Conservation (phyloP, 352 stramenopile species). For the Phytopythium cucurbitacearum region DNA sequence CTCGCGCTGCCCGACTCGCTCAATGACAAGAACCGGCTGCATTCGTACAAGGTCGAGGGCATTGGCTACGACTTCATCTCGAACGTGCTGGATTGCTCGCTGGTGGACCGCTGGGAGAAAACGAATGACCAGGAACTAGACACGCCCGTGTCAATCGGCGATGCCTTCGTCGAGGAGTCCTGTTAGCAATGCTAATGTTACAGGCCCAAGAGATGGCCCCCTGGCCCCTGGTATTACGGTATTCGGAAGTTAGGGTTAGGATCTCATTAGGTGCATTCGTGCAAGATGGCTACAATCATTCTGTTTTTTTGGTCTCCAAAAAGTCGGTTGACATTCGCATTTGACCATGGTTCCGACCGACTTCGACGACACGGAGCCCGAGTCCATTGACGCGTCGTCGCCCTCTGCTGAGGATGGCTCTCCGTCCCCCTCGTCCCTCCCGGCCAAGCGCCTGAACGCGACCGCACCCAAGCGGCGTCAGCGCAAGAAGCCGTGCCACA, state of each 20-base stretch:
- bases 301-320: too few species aligned
- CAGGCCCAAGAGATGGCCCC: too few species aligned
- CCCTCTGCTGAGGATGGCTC: neutral
- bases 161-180: too few species aligned
- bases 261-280: too few species aligned
- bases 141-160: too few species aligned
- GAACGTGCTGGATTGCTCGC: conserved; percentile 87
- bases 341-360: too few species aligned
- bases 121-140: conserved; percentile 78
- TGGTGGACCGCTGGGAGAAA: conserved; percentile 95
- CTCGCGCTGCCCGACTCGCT: conserved; percentile 87
- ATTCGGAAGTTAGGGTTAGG: too few species aligned
- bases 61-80: conserved; percentile 98
- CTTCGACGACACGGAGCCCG: too few species aligned
- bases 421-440: neutral
- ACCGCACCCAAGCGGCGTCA: neutral
- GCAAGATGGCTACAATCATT: too few species aligned
- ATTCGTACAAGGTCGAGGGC: conserved; percentile 92
- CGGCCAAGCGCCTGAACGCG: neutral
- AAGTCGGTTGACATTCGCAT: too few species aligned
- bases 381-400: neutral
- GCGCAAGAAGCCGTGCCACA: conserved; percentile 6
- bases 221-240: too few species aligned
- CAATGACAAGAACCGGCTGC: conserved; percentile 89
- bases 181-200: too few species aligned